Base-by-base conservation (phyloP, 2,329 filamentous ascomycete genomes). In the Endothia cerciana region DNA sequence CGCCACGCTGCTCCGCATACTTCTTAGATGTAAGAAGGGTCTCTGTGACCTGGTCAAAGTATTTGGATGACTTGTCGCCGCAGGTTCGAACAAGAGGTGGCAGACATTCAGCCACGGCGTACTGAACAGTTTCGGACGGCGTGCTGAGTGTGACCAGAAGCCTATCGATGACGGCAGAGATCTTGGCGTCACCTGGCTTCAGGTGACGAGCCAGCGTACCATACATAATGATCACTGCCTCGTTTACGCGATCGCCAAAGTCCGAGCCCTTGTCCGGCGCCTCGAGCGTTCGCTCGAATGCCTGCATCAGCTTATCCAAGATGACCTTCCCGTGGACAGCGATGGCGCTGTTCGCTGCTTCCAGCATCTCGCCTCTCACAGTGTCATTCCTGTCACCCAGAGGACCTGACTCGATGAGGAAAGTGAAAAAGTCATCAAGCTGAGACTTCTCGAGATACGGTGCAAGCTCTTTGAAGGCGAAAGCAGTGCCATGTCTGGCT, bases 201-300 rank as follows among this genome's bases (percentile, higher is more conserved):
- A 99, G 81, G 81, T 99, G 95, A 61, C 92, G 89, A 53, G 94
- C 95, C 45, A 99, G 81, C 61, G 96, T 94, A 75, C 95, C 95
- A 73, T 99, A 99, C 76, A 99, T 90, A 72, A 99, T 95, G 71
- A 99, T 94, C 62, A 99, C 94, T 22, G 96, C 95, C 79, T 99
- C 95, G 72, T 97, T 97, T 69, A 98, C 91, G 67, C 93, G 87
- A 77, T 99, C 96, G 22, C 92, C 89, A 63, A 90, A 87, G 70
- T 94, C 88, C 0, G 90, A 93, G 65, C 89, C 90, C 74, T 91
- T 92, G 76, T 95, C 92, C 2, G 93, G 91, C 2, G 88, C 89
- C 74, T 94, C 93, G n/a, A 99, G 83, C 0, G 92, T 93, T 30
- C 85, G 85, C 77, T 99, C 95, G 73, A 98, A 96, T 17, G 94